phyloP scores from a whole-genome alignment of 805 yeast species.

The Saccharomycopsis sp. region DNA sequence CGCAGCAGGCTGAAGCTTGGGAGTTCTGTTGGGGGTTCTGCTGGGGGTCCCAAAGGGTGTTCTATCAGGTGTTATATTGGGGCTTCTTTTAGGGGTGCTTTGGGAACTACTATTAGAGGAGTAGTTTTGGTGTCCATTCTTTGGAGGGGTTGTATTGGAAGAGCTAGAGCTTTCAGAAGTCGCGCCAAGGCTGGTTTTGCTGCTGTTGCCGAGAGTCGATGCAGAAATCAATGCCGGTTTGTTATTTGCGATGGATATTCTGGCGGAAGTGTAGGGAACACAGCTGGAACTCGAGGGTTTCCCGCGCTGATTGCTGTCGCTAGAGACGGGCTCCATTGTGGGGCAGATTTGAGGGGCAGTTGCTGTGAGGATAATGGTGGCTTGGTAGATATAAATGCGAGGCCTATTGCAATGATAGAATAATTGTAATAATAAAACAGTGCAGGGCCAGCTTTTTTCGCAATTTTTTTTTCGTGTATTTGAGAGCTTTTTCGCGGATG shows the following conservation, averaged over 20 bases:
- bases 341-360: neutral
- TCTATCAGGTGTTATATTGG: neutral
- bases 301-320: neutral
- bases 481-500: neutral
- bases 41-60: neutral
- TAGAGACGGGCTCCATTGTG: neutral
- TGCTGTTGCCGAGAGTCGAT: neutral
- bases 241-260: constrained; percentile 3
- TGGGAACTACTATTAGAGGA: neutral
- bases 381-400: no score
- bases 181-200: no score
- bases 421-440: no score
- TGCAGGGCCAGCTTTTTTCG: no score
- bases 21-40: constrained; percentile 3
- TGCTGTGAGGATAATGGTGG: no score
- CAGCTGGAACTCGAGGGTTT: constrained; percentile 5
- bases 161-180: no score
- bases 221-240: neutral
- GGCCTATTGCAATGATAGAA: no score
- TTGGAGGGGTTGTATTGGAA: neutral
- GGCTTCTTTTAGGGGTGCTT: neutral
- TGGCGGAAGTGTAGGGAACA: constrained; percentile 19
- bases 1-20: neutral
- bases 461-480: neutral
- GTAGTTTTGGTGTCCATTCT: neutral